Conservation (phyloP, 345 rosid species). For the Luvunga scandens region DNA sequence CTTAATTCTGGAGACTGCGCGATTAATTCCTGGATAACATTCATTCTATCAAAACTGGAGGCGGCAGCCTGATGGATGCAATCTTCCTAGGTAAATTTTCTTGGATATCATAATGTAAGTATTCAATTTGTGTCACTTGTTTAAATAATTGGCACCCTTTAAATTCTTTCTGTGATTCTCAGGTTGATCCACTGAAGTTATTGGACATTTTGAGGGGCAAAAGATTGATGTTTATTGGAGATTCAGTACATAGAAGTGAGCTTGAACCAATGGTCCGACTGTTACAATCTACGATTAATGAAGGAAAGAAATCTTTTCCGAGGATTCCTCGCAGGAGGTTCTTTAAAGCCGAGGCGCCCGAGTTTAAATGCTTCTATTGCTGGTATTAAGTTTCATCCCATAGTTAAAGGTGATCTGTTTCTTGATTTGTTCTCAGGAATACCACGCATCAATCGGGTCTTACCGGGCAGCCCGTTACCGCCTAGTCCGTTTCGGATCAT, state of each 20-base stretch:
- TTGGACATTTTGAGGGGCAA: constrained; percentile 54
- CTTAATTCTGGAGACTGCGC: constrained; percentile 49
- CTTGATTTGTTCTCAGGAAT: constrained; percentile 49
- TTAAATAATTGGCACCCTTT: background rate
- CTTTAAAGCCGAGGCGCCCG: constrained; percentile 66
- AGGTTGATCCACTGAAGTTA: constrained; percentile 81
- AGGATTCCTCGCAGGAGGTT: constrained; percentile 82
- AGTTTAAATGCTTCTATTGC: background rate
- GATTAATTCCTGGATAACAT: constrained; percentile 54
- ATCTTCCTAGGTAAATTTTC: constrained; percentile 55
- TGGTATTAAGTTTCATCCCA: too few species aligned
- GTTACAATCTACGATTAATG: constrained; percentile 73
- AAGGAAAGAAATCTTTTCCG: constrained; percentile 57
- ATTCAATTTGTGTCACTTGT: background rate
- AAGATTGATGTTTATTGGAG: constrained; percentile 42
- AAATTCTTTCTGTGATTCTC: constrained; percentile 18
- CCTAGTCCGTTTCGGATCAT: constrained; percentile 59
- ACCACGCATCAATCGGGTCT: constrained; percentile 68
- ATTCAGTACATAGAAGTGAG: constrained; percentile 83
- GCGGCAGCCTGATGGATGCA: constrained; percentile 55
- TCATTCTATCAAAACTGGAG: constrained; percentile 32
- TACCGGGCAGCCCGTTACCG: constrained; percentile 92
- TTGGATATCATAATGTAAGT: background rate
- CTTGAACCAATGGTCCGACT: constrained; percentile 84
- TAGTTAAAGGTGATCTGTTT: too few species aligned